Evolutionary conservation across 768 basidiomycete genomes (phyloP).

Genomic region (Hericium coralloides): DNA sequence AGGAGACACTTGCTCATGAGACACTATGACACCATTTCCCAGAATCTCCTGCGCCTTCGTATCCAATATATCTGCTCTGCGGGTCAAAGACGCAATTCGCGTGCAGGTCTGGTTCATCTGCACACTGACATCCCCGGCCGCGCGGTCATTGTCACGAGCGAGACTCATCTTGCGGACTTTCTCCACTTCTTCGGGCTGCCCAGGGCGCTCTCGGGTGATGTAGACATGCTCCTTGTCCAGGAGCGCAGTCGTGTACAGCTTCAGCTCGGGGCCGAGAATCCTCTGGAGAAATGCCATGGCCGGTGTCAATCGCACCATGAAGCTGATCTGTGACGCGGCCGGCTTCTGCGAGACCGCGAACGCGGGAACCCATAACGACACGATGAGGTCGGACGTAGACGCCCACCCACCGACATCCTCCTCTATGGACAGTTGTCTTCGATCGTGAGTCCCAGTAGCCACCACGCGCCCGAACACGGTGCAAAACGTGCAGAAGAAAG

Average conservation of each 20-base stretch:
- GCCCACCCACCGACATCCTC: neutral
- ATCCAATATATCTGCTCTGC: neutral
- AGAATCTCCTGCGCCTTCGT: conserved; percentile 1
- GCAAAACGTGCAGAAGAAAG: conserved; percentile 21
- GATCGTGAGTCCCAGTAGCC: neutral
- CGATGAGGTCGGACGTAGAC: conserved; percentile 11
- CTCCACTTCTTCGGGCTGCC: neutral
- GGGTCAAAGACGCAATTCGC: neutral
- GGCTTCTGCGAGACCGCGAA: conserved; percentile 15
- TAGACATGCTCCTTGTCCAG: conserved; percentile 15
- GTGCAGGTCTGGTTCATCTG: neutral
- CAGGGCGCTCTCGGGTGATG: conserved; percentile 11
- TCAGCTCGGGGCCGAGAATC: conserved; percentile 16
- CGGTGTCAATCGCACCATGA: conserved; percentile 21
- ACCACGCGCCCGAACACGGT: conserved; percentile 12
- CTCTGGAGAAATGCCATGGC: conserved; percentile 1
- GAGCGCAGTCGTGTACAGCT: conserved; percentile 13
- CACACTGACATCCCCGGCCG: conserved; percentile 8
- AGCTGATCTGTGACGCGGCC: conserved; percentile 1
- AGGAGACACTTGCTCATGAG: conserved; percentile 21
- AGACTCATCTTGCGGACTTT: neutral
- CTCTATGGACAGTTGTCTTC: neutral
- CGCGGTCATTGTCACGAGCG: conserved; percentile 7
- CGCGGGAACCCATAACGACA: conserved; percentile 20
- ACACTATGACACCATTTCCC: conserved; percentile 8